phyloP scores from a whole-genome alignment of 2,329 filamentous ascomycete species.

The Cytospora schulzeri region DNA sequence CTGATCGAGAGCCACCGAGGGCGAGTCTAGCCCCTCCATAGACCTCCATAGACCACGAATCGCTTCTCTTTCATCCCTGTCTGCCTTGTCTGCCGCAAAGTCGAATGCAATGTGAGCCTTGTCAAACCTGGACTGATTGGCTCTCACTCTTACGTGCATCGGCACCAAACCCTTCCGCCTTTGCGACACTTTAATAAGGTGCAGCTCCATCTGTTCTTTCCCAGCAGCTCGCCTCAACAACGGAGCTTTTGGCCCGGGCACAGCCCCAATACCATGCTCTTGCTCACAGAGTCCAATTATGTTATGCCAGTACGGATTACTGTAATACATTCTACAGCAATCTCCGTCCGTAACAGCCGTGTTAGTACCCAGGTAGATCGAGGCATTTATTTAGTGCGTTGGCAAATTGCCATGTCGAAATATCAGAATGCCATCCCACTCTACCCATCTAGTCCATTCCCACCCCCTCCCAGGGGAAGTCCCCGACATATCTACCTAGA shows the following conservation, averaged over 20 bases:
- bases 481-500: background rate
- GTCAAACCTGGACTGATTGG: background rate
- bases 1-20: background rate
- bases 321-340: too few relatives aligned
- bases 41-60: background rate
- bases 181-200: too few relatives aligned
- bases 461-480: background rate
- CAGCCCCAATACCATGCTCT: too few relatives aligned
- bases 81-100: background rate
- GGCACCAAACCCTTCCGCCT: too few relatives aligned
- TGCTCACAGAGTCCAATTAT: too few relatives aligned
- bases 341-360: too few relatives aligned
- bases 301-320: too few relatives aligned
- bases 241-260: constrained; percentile 1
- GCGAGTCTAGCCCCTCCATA: background rate
- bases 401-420: background rate
- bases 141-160: background rate
- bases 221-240: background rate
- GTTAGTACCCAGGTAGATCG: too few relatives aligned
- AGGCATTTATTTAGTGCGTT: too few relatives aligned
- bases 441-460: too few relatives aligned
- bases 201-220: background rate
- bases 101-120: background rate
- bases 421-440: background rate
- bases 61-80: background rate